Evolutionary conservation across 768 basidiomycete species (phyloP), one percentile per base, ranked within the genome.

Genomic region (Mycena venus): DNA sequence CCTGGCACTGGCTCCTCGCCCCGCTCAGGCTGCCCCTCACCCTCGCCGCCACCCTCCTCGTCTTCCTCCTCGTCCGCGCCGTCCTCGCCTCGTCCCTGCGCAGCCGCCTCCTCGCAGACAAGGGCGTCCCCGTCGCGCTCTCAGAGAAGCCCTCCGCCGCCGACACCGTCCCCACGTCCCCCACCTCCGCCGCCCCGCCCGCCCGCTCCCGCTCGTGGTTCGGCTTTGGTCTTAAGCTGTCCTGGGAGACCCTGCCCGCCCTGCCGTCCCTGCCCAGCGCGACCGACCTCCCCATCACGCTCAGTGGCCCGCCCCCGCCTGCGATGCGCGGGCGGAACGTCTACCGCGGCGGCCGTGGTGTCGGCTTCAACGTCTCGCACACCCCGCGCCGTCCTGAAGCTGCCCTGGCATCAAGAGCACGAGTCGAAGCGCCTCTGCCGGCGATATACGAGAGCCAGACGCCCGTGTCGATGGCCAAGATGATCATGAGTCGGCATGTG

Each of bases 401-500:
- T n/a, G n/a, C n/a, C n/a, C n/a, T n/a, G 3, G 65, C 53, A 19
- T 49, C 51, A 17, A 27, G 27, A 17, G 29, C 27, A 3, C 56
- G 40, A 1, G 42, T 63, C 19, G 65, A 67, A 53, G 65, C 65
- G 23, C 65, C 60, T 15, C 36, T 56, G 12, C 55, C 71, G 10
- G 71, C 71, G 27, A 25, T 72, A n/a, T 72, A 66, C 44, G 71
- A 42, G 34, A 34, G 40, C 32, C 31, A 67, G 56, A 66, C 63
- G n/a, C 71, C 71, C 56, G 71, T 55, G 55, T 66, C 64, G 55
- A 72, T 72, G 71, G 71, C 71, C 3, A 72, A 59, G 64, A 40
- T 72, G 29, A 72, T 72, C 15, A 72, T 72, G 64, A 72, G 71
- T 19, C 58, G 71, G 23, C 71, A 72, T 72, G 71, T 72, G 56